Base-by-base conservation (phyloP, 495 filamentous ascomycete species). In the Darksidea phi region DNA sequence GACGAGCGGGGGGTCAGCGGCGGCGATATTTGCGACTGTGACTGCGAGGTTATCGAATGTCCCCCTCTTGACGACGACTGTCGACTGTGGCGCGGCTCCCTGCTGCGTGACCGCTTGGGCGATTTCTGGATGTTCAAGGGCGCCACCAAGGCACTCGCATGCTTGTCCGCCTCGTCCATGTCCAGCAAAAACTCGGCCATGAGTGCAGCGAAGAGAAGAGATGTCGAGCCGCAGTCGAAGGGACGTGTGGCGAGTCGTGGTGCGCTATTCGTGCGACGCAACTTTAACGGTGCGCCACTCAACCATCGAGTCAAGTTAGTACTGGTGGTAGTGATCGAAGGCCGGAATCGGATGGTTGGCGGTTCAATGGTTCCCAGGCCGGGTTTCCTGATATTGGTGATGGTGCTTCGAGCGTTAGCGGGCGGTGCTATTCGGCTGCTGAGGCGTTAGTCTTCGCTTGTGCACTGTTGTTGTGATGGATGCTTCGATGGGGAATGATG, bases 51-150 rank as follows among this genome's bases (percentile, higher is more conserved):
- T n/a, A 54, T 42, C 1, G 66, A 58, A 17, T n/a, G 43, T 13
- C 47, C 23, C 32, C 54, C 59, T 58, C 49, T 61, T 11, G 67
- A 70, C 10, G 67, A 70, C 34, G 67, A 67, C 37, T 64, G 64
- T 26, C 67, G 43, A 0, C 50, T 65, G 61, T 70, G 67, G 24
- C 34, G 21, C 5, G 13, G 46, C 46, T 34, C 59, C 32, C 43
- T 55, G 46, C 63, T 65, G n/a, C 49, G 46, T 28, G 61, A 49
- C 48, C 59, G 46, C 47, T 65, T 55, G 6, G 73, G 71, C 6
- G 68, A 71, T 51, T 69, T 71, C 25, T 59, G 57, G 48, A 71
- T 69, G 37, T 69, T 65, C 12, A 71, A 43, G 5, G 69, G 69
- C 10, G 69, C 69, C 10, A 71, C 69, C 51, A 68, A 57, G 7